These are phyloP conservation scores for Candida suzukii DNA, from an alignment of 805 yeast genomes.

Conservation along the genomic window DNA sequence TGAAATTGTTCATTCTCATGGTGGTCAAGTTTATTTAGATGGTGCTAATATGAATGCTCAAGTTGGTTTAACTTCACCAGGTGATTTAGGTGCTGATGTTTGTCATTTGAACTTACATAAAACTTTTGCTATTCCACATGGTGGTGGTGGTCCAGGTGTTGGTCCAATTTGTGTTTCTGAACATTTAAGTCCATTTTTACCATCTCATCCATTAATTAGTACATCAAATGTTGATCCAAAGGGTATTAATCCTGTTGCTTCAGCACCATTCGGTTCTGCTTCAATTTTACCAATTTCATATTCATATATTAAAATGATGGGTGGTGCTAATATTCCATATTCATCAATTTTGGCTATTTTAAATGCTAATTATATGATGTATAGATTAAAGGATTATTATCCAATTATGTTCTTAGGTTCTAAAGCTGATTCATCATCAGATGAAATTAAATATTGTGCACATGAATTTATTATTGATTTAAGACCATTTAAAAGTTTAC, in stretches of 20 bases:
- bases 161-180: conserved; percentile 93
- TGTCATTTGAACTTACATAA: conserved; percentile 96
- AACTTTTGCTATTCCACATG: conserved; percentile 96
- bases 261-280: conserved; percentile 97
- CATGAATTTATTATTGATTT: conserved; percentile 94
- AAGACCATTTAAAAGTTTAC: conserved; percentile 71
- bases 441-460: conserved; percentile 68
- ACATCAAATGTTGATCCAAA: conserved; percentile 33
- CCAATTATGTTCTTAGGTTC: conserved; percentile 67
- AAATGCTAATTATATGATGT: conserved; percentile 95
- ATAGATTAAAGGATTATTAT: conserved; percentile 62
- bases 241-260: conserved; percentile 70
- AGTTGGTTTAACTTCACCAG: conserved; percentile 95
- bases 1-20: conserved; percentile 73
- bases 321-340: conserved; percentile 73
- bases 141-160: conserved; percentile 99
- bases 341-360: conserved; percentile 88
- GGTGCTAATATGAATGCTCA: conserved; percentile 99
- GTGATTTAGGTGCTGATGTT: conserved; percentile 96
- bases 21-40: conserved; percentile 95
- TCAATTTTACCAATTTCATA: conserved; percentile 89
- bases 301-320: conserved; percentile 92
- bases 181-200: conserved; percentile 76
- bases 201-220: conserved; percentile 63
- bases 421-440: conserved; percentile 18